Percentiles rank a stretch among this genome's conserved stretches.
Conservation (phyloP, 1,139 yeast species). For the Groenewaldozyma auringiensis region DNA sequence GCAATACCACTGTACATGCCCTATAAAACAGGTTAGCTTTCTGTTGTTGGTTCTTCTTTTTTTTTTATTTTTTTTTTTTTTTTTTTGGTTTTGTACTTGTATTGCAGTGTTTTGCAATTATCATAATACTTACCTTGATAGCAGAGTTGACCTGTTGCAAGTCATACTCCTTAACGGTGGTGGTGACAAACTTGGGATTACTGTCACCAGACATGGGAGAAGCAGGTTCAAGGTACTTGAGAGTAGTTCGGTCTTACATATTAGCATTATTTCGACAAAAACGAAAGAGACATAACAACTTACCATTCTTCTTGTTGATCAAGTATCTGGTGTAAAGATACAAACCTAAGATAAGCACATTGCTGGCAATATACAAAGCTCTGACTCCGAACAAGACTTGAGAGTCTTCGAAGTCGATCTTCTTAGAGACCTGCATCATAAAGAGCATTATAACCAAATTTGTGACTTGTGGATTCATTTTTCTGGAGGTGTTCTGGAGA, state of each 20-base stretch:
- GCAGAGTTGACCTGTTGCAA: slow-evolving; percentile 73
- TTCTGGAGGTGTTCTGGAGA: slow-evolving; percentile 1
- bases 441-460: slow-evolving; percentile 87
- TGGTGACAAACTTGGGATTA: slow-evolving; percentile 67
- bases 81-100: no score
- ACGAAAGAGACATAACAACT: slow-evolving; percentile 6
- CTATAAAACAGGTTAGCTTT: no score
- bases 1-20: slow-evolving; percentile 82
- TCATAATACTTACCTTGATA: slow-evolving; percentile 41
- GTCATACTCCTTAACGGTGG: slow-evolving; percentile 94
- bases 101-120: no score
- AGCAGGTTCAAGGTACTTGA: slow-evolving; percentile 86
- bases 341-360: slow-evolving; percentile 53
- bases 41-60: no score
- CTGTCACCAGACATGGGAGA: slow-evolving; percentile 70
- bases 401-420: slow-evolving; percentile 85
- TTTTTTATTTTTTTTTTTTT: no score
- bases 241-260: slow-evolving; percentile 63
- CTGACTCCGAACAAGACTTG: slow-evolving; percentile 69
- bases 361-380: slow-evolving; percentile 60
- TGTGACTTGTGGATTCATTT: slow-evolving; percentile 63
- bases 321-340: slow-evolving; percentile 57
- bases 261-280: neutral
- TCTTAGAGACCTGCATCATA: slow-evolving; percentile 94
- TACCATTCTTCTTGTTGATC: slow-evolving; percentile 65